A percentile compares a stretch with the other conserved stretches of the same genome.
Conservation (phyloP, 371 early-diverging fungal genomes). For the Zychaea mexicana region DNA sequence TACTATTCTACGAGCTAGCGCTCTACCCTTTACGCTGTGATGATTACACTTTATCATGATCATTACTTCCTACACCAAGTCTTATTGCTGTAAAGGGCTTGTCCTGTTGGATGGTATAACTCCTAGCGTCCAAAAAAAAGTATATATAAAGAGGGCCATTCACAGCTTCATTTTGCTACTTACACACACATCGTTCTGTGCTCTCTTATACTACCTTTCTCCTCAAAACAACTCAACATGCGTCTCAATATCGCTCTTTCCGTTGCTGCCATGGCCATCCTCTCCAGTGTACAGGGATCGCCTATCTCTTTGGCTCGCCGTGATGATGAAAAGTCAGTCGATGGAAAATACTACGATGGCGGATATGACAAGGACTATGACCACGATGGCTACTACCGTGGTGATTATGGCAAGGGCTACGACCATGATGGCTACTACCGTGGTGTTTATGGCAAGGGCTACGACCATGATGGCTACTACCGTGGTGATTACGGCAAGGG, state of each 20-base stretch:
- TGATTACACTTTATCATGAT: too few relatives aligned
- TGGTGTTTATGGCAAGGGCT: neutral
- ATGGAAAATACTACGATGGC: neutral
- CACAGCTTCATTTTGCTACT: too few relatives aligned
- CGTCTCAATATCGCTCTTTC: neutral
- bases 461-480: neutral
- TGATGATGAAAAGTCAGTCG: neutral
- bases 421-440: neutral
- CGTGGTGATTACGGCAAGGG: neutral
- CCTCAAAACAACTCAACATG: neutral
- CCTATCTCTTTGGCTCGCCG: neutral
- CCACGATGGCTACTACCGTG: neutral
- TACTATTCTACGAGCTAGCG: too few relatives aligned
- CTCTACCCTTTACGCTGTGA: too few relatives aligned
- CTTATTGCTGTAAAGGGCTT: too few relatives aligned
- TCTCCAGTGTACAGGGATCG: neutral
- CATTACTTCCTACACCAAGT: too few relatives aligned
- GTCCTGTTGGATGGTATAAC: too few relatives aligned
- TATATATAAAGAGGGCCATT: too few relatives aligned
- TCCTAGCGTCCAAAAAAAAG: too few relatives aligned
- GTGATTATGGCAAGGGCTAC: neutral
- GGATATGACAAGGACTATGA: neutral
- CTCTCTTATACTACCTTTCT: too few relatives aligned
- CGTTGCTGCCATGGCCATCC: neutral
- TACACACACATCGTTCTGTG: too few relatives aligned